Evolutionary conservation across 2,329 filamentous ascomycete genomes (phyloP), one percentile per base, ranked within the genome.

Genomic region (Ophiocordyceps camponoti-floridani): DNA sequence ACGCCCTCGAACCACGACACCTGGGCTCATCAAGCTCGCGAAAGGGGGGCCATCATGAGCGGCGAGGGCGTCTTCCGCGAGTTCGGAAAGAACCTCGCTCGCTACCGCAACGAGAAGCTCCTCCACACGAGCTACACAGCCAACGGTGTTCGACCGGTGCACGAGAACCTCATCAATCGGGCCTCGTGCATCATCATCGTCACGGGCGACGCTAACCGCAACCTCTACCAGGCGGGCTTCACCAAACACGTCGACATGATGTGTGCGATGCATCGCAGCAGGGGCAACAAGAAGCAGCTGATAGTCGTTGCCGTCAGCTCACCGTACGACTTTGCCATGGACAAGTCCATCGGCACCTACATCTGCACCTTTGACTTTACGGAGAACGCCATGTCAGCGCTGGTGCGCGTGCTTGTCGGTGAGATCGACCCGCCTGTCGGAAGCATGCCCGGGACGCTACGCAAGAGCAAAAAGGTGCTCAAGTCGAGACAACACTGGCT

Each of bases 341-440:
- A 96, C 55, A 82, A 82, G 50, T 79, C 79, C 1, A 89, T 96
- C 38, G 84, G 84, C 6, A 94, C 88, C 1, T 95, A 95, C 54
- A 73, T 96, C 38, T 95, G 89, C 66, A 94, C 88, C 0, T 95
- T 93, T 59, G 88, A 95, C 63, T 95, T 94, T 55, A 95, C 89
- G 0, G 89, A 95, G 54, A 89, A 84, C 8, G 87, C 89, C 16
- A 76, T 95, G 65, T 79, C 82, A 48, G 84, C 87, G 1, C 66
- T 94, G 4, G 85, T 93, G 16, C 79, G 85, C 47, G 82, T 85
- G 0, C 65, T 95, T 0, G 89, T 89, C 53, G 88, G 88, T 10
- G 84, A 93, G 48, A 70, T 73, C 45, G 61, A 65, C 10, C 74
- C 77, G 5, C 74, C 77, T 0, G 66, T 67, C 28, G 77, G 75